A percentile compares a stretch with the other conserved stretches of the same genome.
phyloP scores from a whole-genome alignment of 371 early-diverging fungal species.

The Dentiscutata heterogama region DNA sequence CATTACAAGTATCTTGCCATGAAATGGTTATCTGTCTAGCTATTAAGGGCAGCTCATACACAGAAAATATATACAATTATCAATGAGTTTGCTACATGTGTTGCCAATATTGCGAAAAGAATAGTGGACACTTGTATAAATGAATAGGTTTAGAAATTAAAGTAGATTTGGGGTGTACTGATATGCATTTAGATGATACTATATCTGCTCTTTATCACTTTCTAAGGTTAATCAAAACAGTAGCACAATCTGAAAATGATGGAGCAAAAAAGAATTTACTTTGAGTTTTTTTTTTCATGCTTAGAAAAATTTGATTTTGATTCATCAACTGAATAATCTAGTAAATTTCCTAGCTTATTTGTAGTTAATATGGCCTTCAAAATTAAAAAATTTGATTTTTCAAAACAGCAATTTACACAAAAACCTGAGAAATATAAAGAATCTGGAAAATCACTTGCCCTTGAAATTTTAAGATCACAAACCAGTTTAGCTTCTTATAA shows the following conservation, averaged over 20 bases:
- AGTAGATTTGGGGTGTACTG: not conserved
- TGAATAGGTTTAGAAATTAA: not conserved
- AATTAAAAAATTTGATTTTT: not conserved
- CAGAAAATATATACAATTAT: not conserved
- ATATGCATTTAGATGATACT: not conserved
- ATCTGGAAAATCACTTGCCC: not conserved
- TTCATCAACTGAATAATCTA: too few species aligned
- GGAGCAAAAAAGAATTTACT: not conserved
- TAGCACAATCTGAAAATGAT: not conserved
- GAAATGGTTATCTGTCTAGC: too few species aligned
- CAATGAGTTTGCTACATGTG: not conserved
- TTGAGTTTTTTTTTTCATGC: not conserved
- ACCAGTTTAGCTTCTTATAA: too few species aligned
- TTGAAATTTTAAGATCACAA: not conserved
- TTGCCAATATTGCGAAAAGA: slow-evolving; percentile 16
- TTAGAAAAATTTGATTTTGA: too few species aligned
- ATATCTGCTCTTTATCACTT: slow-evolving; percentile 1
- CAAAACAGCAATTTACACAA: too few species aligned
- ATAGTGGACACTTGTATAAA: slow-evolving; percentile 6
- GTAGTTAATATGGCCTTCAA: not conserved
- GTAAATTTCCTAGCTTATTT: too few species aligned
- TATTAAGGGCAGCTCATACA: too few species aligned
- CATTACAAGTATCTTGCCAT: too few species aligned
- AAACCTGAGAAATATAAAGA: too few species aligned
- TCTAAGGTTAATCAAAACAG: not conserved